These are phyloP conservation scores for Colletotrichum simmondsii DNA, from an alignment of 2,329 filamentous ascomycete genomes.

Conservation along the genomic window DNA sequence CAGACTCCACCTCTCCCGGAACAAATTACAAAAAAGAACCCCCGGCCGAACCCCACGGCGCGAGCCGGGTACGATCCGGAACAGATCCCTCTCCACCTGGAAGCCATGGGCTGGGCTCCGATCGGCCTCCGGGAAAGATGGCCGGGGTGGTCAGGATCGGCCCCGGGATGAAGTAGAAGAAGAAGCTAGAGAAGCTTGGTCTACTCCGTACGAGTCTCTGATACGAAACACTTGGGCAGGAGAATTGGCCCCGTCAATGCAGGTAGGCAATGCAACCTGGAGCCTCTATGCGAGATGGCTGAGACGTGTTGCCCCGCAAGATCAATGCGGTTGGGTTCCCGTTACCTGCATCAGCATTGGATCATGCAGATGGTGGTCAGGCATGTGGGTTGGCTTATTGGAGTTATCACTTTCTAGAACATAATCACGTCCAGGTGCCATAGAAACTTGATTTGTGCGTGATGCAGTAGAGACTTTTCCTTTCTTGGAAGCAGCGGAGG, in stretches of 20 bases:
- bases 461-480: background rate
- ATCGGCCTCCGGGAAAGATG: background rate
- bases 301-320: background rate
- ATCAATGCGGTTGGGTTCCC: background rate
- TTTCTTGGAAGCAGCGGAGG: background rate
- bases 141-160: background rate
- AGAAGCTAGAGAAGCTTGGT: background rate
- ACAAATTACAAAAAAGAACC: background rate
- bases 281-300: background rate
- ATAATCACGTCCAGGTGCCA: background rate
- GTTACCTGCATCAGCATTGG: background rate
- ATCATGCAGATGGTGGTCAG: too few relatives aligned
- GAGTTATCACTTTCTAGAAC: background rate
- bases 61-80: background rate
- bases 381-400: background rate
- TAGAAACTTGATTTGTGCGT: background rate
- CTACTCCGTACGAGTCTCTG: background rate
- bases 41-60: background rate
- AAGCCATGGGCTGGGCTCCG: background rate
- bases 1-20: background rate
- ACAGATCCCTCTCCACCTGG: background rate
- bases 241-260: background rate
- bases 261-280: background rate
- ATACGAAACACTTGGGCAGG: background rate
- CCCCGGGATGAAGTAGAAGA: background rate